Base-by-base conservation (phyloP, 1,284 basidiomycete species). In the Anthracocystis setariae region DNA sequence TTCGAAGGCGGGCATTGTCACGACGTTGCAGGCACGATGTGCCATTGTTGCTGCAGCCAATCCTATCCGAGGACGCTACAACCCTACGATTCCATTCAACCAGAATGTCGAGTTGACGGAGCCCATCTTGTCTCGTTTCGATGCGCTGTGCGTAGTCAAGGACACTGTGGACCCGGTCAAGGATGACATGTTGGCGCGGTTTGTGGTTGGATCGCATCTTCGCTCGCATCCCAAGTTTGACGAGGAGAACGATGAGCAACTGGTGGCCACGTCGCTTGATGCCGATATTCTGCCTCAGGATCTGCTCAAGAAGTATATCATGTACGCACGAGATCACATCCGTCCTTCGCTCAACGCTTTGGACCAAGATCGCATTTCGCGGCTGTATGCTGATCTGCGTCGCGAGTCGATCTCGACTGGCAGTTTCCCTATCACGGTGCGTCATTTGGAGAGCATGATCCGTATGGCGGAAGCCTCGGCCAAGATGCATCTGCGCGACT, bases 21-120 rank as follows among this genome's bases (percentile, higher is more conserved):
- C 96, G 10, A 92, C 92, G 12, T 87, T 99, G 21, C 94, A 98
- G 84, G 96, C 95, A 18, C 90, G 95, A 33, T 98, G 95, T 83
- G 94, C 95, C 5, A 94, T 99, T 83, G 88, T 98, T 60, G 95
- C 96, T 15, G 96, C 96, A 0, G 95, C 96, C 54, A 99, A 99
- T 85, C 95, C 95, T 17, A 91, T 97, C 75, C 89, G 95, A 39
- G 96, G 81, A 9, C 73, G 78, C 18, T 82, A 82, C 76, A 81
- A 81, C 58, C 76, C 79, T 9, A 82, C 80, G 24, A 71, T 82
- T 33, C 79, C 95, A 5, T 98, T 98, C 87, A 90, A 91, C 82
- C 95, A 98, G 84, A 99, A 99, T 80, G 96, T 98, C 44, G 96
- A 98, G 84, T 86, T 99, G 68, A 98, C 96, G 4, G 96, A 98